Conservation (phyloP, 2,329 filamentous ascomycete species). For the Colletotrichum sp. region DNA sequence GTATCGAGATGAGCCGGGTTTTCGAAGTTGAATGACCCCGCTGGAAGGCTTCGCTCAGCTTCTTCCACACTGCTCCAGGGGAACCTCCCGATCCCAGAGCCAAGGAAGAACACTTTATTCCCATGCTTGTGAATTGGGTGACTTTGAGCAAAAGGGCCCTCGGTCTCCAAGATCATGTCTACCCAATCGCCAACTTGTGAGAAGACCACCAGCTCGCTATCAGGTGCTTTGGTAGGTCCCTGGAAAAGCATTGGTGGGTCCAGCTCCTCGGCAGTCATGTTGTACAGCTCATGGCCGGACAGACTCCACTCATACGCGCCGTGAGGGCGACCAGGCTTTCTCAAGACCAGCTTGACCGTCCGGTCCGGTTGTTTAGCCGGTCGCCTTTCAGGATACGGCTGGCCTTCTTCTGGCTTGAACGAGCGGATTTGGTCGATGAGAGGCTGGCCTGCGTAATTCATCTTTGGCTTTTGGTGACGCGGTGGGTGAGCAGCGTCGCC, state of each 20-base stretch:
- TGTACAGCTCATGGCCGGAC: not conserved
- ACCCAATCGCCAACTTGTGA: not conserved
- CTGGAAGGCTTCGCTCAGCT: not conserved
- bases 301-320: conserved; percentile 1
- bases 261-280: not conserved
- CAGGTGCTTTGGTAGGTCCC: not conserved
- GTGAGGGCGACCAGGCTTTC: not conserved
- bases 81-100: not conserved
- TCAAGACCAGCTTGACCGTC: not conserved
- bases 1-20: conserved; percentile 45
- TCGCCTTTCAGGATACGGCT: not conserved
- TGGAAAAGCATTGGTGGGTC: not conserved
- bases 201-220: not conserved
- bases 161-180: not conserved
- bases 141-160: not conserved
- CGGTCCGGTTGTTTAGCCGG: not conserved
- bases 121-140: not conserved
- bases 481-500: not conserved
- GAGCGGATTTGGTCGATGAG: not conserved
- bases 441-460: not conserved
- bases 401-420: not conserved
- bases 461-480: not conserved
- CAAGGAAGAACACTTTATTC: not conserved
- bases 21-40: conserved; percentile 43
- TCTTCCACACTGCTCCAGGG: not conserved